Evolutionary conservation across 768 basidiomycete species (phyloP).

Genomic region (Galerina sulciceps): DNA sequence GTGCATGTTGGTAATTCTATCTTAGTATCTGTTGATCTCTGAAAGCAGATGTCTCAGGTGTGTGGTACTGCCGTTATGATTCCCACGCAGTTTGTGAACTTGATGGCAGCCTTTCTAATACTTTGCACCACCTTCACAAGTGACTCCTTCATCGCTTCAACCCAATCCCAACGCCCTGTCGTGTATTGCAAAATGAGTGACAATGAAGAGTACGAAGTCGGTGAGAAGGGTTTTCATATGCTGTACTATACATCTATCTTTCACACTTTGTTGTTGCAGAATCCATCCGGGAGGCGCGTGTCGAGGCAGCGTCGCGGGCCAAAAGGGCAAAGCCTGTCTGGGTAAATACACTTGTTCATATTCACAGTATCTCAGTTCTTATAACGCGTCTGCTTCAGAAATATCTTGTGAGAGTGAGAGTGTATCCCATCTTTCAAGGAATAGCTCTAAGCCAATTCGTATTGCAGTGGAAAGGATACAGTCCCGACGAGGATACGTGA

Average conservation of each 20-base stretch:
- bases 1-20: too few species aligned
- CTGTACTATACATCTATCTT: neutral
- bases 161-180: neutral
- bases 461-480: constrained; percentile 66
- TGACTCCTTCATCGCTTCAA: neutral
- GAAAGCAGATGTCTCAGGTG: too few species aligned
- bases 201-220: constrained; percentile 65
- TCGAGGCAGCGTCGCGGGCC: constrained; percentile 37
- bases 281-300: constrained; percentile 54
- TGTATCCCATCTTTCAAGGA: neutral
- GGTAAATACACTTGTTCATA: constrained; percentile 38
- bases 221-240: constrained; percentile 39
- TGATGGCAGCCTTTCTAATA: too few species aligned
- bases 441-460: neutral
- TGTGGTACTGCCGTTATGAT: too few species aligned
- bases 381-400: constrained; percentile 37
- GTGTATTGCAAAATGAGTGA: constrained; percentile 26
- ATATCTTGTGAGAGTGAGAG: constrained; percentile 61
- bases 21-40: too few species aligned
- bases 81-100: too few species aligned
- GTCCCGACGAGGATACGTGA: constrained; percentile 58
- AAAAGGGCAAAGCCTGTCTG: constrained; percentile 52
- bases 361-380: constrained; percentile 6
- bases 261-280: constrained; percentile 39
- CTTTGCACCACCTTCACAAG: too few species aligned